Conservation (phyloP, 257 asterid genomes). For the Fraxinus americana region DNA sequence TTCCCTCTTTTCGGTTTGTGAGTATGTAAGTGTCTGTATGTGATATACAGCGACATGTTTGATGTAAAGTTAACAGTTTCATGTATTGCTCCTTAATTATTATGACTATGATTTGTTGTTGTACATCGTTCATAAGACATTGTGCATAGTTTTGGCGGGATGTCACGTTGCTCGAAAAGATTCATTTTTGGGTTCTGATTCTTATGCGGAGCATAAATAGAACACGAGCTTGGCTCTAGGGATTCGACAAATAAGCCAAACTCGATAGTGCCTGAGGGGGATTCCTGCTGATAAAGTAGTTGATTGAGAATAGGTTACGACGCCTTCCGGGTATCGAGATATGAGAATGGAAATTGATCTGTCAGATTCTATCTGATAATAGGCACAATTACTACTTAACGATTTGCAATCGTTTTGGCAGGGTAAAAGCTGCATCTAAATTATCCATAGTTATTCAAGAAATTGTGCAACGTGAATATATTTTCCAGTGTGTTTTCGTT, state of each 20-base stretch:
- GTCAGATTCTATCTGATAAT: neutral
- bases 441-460: neutral
- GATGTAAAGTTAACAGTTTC: neutral
- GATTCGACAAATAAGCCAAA: neutral
- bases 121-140: slow-evolving; percentile 15
- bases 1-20: neutral
- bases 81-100: slow-evolving; percentile 18
- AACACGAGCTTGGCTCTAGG: neutral
- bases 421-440: neutral
- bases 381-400: neutral
- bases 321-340: neutral
- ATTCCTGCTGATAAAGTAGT: neutral
- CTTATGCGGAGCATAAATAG: neutral
- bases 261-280: neutral
- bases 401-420: neutral
- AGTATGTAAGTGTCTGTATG: slow-evolving; percentile 13
- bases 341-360: neutral
- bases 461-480: neutral
- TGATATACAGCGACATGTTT: neutral
- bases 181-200: neutral
- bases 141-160: slow-evolving; percentile 14
- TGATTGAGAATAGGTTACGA: neutral
- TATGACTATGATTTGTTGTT: slow-evolving; percentile 14
- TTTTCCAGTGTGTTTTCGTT: neutral
- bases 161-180: neutral